These are phyloP conservation scores for Hemerocallis citrina DNA, from an alignment of 106 monocot genomes.

Conservation along the genomic window DNA sequence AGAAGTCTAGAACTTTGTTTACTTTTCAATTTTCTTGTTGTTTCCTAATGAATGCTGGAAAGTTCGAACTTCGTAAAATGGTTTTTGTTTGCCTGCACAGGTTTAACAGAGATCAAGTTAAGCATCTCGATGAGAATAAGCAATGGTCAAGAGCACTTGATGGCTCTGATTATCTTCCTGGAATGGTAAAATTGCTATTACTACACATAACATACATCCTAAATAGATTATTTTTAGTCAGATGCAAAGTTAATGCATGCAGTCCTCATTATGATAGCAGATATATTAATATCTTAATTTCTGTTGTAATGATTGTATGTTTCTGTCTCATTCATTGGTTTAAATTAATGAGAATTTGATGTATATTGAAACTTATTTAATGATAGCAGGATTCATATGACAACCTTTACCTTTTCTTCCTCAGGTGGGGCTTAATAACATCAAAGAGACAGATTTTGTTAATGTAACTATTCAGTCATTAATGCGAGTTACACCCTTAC, in stretches of 20 bases:
- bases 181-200: conserved; percentile 59
- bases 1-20: background rate
- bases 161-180: conserved; percentile 98
- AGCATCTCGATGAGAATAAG: conserved; percentile 77
- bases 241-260: no score
- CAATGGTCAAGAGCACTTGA: conserved; percentile 99
- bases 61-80: background rate
- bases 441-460: conserved; percentile 98
- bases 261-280: no score
- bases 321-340: background rate
- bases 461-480: conserved; percentile 97
- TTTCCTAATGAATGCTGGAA: background rate
- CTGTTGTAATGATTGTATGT: no score
- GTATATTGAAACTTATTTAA: no score
- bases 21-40: background rate
- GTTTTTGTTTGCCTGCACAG: conserved; percentile 20
- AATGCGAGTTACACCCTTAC: conserved; percentile 92
- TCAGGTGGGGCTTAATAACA: conserved; percentile 98
- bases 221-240: background rate
- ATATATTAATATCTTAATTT: background rate
- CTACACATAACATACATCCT: background rate
- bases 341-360: background rate
- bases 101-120: conserved; percentile 69
- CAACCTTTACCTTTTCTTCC: conserved; percentile 1
- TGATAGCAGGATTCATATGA: background rate